A percentile compares a stretch with the other conserved stretches of the same genome.
phyloP scores from a whole-genome alignment of 305 asterid genomes.

The Solanum chacoense region DNA sequence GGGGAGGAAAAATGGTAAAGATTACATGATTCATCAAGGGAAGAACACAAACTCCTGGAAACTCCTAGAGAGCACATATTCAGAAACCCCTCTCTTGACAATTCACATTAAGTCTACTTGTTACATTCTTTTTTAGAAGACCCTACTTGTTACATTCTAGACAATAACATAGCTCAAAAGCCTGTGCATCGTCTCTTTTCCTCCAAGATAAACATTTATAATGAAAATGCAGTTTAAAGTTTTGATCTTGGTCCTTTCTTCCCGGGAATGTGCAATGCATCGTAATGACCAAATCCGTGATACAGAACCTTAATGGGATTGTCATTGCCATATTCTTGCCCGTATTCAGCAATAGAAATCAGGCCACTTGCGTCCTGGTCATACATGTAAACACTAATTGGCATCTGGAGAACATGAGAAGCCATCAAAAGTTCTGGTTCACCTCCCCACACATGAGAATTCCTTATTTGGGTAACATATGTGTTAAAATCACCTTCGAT shows the following conservation, averaged over 20 bases:
- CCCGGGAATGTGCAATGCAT: slow-evolving; percentile 56
- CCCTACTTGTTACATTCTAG: neutral
- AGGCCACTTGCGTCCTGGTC: slow-evolving; percentile 64
- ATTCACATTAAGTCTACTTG: neutral
- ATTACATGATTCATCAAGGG: neutral
- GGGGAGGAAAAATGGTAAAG: neutral
- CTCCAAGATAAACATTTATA: neutral
- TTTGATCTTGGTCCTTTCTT: slow-evolving; percentile 45
- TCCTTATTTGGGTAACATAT: slow-evolving; percentile 57
- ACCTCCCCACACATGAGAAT: slow-evolving; percentile 93
- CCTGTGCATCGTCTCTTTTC: neutral
- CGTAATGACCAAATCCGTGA: slow-evolving; percentile 90
- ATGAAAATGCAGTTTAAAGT: slow-evolving; percentile 20
- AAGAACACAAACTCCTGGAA: neutral
- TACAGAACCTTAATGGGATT: slow-evolving; percentile 65
- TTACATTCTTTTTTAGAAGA: neutral
- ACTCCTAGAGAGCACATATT: neutral
- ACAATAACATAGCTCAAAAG: neutral
- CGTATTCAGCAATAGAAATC: slow-evolving; percentile 84
- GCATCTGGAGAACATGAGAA: slow-evolving; percentile 88
- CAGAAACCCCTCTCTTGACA: neutral
- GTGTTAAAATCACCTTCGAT: slow-evolving; percentile 78
- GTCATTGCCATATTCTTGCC: slow-evolving; percentile 78
- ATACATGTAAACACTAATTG: slow-evolving; percentile 78
- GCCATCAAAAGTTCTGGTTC: slow-evolving; percentile 97